Evolutionary conservation across 2,329 filamentous ascomycete species (phyloP), one percentile per base, ranked within the genome.

Genomic region (Cladosporium sp.): DNA sequence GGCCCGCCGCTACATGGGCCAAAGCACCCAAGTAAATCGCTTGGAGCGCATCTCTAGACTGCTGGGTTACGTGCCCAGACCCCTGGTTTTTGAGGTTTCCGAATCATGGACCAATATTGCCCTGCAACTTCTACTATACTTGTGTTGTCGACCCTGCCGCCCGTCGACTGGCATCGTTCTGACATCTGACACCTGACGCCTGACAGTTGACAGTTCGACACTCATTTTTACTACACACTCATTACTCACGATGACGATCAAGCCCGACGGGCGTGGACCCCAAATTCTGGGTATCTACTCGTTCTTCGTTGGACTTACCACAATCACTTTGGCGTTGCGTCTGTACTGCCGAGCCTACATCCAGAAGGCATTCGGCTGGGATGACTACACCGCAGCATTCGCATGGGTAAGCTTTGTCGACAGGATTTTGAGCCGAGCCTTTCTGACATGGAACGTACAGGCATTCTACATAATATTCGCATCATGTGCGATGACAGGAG

Each of bases 211-310:
- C 49, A 34, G 49, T 64, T 38, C n/a, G 47, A 30, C 60, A 41
- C 18, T 63, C 60, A 15, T 54, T 63, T 26, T 15, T 44, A 26
- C 44, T 15, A n/a, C 18, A 32, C 32, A 30, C 21, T n/a, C n/a
- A 14, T n/a, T 30, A 60, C 18, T 41, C 59, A 59, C n/a, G 7
- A 61, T 61, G 34, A 65, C 61, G 38, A 65, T 68, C 58, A 44
- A 59, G 44, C 18, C 61, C 5, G 67, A 49, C 44, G 67, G 62
- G n/a, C 64, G 67, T 61, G 67, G 67, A 30, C 49, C 57, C 11
- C 67, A 68, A 49, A 62, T 68, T 52, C 52, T 67, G 51, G 49
- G n/a, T 12, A 55, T 68, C 36, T 68, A 64, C 41, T 64, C 61
- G 6, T 58, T 69, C 60, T 69, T 69, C 34, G 49, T 61, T 32